Base-by-base conservation (phyloP, 163 green algal species). In the Smithsoniella earleae region DNA sequence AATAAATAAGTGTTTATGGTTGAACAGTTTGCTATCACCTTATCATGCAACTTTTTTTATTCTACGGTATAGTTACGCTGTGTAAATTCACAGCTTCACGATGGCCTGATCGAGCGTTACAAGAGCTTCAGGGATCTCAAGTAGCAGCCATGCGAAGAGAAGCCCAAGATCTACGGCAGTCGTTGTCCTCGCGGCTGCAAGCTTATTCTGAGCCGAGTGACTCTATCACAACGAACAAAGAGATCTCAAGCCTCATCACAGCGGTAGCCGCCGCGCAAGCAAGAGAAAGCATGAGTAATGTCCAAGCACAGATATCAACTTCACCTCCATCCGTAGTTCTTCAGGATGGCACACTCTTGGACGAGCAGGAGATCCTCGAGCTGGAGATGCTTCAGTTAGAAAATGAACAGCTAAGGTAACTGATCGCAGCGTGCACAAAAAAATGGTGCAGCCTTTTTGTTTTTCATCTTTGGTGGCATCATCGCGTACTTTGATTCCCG, bases 301-400 rank as follows among this genome's bases (percentile, higher is more conserved):
- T 69, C 30, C 20, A 34, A n/a, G 58, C 58, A 38, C 27, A 30
- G 25, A 43, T 36, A 27, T 36, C 3, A 34, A 37, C 16, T 30
- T 33, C 16, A 34, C n/a, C 25, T n/a, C 1, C 20, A 16, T 1
- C 20, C 8, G 25, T 69, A 31, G 8, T 30, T 16, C 58, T 69
- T 33, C 18, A 69, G 16, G 58, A 69, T 36, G 58, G 58, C n/a
- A 69, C 58, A 30, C n/a, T 69, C 58, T 33, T 69, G 30, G 25
- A 34, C 27, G 58, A 69, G 25, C n/a, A 69, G 10, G 58, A 69
- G 25, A 31, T 69, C 30, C 58, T 69, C 30, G 58, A 69, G 25
- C 58, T 69, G 27, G 58, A 69, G 25, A 69, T 69, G 58, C 58
- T 69, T 30, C 58, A 69, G 25, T 33, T 69, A n/a, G 58, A 69